A percentile compares a stretch with the other conserved stretches of the same genome.
phyloP scores from a whole-genome alignment of 2,329 filamentous ascomycete genomes.

The Epichloe amarillans region DNA sequence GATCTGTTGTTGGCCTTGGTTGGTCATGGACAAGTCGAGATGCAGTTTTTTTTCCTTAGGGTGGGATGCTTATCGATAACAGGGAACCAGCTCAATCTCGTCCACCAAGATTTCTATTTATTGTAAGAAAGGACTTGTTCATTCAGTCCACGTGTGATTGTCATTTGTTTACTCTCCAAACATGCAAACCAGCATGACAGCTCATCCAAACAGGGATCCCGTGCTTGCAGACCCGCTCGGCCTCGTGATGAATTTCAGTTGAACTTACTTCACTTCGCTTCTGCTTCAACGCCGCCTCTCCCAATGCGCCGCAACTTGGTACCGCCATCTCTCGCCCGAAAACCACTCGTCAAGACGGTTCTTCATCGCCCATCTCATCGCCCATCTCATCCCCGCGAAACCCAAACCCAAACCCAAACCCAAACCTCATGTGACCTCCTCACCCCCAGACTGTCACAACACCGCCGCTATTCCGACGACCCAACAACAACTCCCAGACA shows the following conservation, averaged over 20 bases:
- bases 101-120: no score
- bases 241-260: no score
- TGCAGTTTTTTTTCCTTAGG: not conserved
- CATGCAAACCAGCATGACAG: no score
- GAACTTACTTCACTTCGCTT: no score
- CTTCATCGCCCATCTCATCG: no score
- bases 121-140: not conserved
- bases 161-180: no score
- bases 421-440: not conserved
- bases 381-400: no score
- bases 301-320: not conserved
- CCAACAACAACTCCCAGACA: not conserved
- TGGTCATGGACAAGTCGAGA: conserved; percentile 9
- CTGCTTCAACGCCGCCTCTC: not conserved
- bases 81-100: no score
- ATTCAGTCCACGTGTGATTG: no score
- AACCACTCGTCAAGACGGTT: not conserved
- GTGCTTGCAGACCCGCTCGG: no score
- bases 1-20: not conserved
- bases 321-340: not conserved
- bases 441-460: not conserved
- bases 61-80: conserved; percentile 5
- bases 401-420: not conserved
- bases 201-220: no score
- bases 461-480: not conserved